Conservation (phyloP, 306 rosid genomes). For the Albizia julibrissin region DNA sequence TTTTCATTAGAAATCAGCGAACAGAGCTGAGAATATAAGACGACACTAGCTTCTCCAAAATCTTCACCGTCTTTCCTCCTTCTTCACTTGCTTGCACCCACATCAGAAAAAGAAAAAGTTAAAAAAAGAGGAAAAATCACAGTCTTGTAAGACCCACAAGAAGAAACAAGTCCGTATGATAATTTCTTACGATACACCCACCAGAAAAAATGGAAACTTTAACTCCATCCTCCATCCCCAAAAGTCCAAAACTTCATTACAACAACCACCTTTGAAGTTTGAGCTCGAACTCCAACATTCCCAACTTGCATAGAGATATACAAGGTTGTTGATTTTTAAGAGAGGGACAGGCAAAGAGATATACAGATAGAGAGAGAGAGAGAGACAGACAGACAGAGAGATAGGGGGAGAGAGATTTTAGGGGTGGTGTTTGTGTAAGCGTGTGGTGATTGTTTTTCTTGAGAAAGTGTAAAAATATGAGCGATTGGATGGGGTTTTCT, state of each 20-base stretch:
- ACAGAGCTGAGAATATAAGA: constrained; percentile 62
- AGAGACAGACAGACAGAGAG: constrained; percentile 16
- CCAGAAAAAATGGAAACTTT: background rate
- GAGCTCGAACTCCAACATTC: constrained; percentile 59
- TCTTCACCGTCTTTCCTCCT: constrained; percentile 25
- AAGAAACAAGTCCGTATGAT: constrained; percentile 42
- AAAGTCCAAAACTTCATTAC: background rate
- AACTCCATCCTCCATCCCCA: constrained; percentile 27
- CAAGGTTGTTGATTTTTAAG: constrained; percentile 21
- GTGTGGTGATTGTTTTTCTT: constrained; percentile 21
- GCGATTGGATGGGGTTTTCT: constrained; percentile 93
- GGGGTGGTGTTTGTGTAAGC: constrained; percentile 22
- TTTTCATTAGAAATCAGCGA: constrained; percentile 54
- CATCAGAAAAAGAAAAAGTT: background rate
- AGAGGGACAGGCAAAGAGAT: background rate
- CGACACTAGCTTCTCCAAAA: constrained; percentile 43
- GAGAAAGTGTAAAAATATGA: constrained; percentile 55
- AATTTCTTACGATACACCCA: constrained; percentile 31
- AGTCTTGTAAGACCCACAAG: constrained; percentile 35
- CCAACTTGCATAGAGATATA: constrained; percentile 45
- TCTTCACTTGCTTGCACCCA: background rate
- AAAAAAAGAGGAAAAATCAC: background rate
- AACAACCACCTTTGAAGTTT: constrained; percentile 50
- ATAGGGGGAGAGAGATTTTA: background rate
- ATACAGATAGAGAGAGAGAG: constrained; percentile 10